Evolutionary conservation across 2,329 filamentous ascomycete species (phyloP).

Genomic region (Ophiostoma montium): DNA sequence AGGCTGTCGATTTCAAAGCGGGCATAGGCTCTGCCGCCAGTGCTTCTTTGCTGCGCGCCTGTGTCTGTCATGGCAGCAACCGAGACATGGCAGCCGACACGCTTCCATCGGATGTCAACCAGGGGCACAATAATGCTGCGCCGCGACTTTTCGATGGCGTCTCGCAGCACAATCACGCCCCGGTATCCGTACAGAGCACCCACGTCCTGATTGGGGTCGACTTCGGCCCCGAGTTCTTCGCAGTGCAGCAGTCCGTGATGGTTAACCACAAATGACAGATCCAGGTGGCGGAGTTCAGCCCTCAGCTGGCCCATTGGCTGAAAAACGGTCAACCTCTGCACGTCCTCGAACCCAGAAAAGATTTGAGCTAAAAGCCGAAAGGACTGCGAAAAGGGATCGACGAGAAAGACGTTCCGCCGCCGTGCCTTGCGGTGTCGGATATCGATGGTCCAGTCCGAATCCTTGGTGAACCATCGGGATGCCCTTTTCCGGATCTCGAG

Average conservation of each 20-base stretch:
- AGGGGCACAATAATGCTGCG: constrained; percentile 41
- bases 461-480: constrained; percentile 15
- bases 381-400: constrained; percentile 33
- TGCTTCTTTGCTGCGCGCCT: constrained; percentile 11
- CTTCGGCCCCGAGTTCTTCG: constrained; percentile 31
- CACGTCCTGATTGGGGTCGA: constrained; percentile 43
- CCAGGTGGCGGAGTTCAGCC: constrained; percentile 37
- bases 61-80: constrained; percentile 16
- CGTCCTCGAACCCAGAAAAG: constrained; percentile 36
- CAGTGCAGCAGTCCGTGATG: constrained; percentile 27
- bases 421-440: constrained; percentile 13
- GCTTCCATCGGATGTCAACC: constrained; percentile 21
- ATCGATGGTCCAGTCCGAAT: constrained; percentile 23
- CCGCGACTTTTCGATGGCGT: constrained; percentile 20
- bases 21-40: constrained; percentile 25
- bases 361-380: constrained; percentile 26
- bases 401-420: constrained; percentile 19
- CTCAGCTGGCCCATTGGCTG: constrained; percentile 26
- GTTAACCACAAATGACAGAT: constrained; percentile 41
- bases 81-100: constrained; percentile 26
- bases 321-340: constrained; percentile 28
- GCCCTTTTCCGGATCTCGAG: constrained; percentile 33
- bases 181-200: constrained; percentile 46
- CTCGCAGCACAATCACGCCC: constrained; percentile 43
- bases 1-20: constrained; percentile 39